Conservation (phyloP, 2,329 filamentous ascomycete species). For the Fusarium floridanum region DNA sequence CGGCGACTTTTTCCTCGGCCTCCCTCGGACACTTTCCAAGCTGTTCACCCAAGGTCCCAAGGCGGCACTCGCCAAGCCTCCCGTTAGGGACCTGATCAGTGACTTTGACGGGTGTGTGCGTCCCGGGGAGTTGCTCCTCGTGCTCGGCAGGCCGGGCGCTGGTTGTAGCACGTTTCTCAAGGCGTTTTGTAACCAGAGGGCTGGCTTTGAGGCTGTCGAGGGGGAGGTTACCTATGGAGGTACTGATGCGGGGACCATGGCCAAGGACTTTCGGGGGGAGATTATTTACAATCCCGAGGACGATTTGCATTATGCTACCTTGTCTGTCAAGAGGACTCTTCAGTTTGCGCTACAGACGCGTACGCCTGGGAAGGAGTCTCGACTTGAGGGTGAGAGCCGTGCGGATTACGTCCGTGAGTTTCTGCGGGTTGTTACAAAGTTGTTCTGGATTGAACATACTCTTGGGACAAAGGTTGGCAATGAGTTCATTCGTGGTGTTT, state of each 20-base stretch:
- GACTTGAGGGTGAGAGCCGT: constrained; percentile 71
- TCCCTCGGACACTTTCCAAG: constrained; percentile 59
- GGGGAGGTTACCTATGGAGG: constrained; percentile 76
- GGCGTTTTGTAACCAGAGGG: constrained; percentile 77
- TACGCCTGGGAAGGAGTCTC: constrained; percentile 63
- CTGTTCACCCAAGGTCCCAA: constrained; percentile 63
- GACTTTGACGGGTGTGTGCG: constrained; percentile 76
- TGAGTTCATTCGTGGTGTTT: constrained; percentile 73
- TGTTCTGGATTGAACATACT: constrained; percentile 80
- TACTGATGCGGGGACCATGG: constrained; percentile 59
- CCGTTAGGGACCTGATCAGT: constrained; percentile 74
- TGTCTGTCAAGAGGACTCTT: constrained; percentile 76
- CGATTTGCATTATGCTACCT: constrained; percentile 77
- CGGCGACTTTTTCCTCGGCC: constrained; percentile 74
- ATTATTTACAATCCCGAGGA: constrained; percentile 77
- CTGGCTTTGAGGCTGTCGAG: constrained; percentile 71
- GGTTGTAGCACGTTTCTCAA: constrained; percentile 81
- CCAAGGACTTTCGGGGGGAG: constrained; percentile 68
- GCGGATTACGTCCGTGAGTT: constrained; percentile 67
- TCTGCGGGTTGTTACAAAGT: constrained; percentile 73
- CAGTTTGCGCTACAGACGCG: constrained; percentile 75
- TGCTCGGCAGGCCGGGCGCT: constrained; percentile 75
- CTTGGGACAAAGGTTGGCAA: constrained; percentile 77
- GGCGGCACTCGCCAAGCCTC: constrained; percentile 67
- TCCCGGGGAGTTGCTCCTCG: constrained; percentile 77